Conservation (phyloP, 352 stramenopile species). For the Pythium sukuiense region DNA sequence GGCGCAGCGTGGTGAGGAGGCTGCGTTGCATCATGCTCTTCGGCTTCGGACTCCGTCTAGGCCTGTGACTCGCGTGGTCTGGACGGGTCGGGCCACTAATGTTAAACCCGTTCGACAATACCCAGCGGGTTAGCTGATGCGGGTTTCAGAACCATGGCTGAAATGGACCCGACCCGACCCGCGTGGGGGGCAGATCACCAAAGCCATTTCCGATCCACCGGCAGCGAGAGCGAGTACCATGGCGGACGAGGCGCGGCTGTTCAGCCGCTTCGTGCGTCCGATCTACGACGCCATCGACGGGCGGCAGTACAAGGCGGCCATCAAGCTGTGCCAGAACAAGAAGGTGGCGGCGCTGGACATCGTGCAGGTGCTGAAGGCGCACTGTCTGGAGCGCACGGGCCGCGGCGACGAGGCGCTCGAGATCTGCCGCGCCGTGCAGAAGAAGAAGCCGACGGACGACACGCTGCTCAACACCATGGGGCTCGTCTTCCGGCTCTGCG, state of each 20-base stretch:
- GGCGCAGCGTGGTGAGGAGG: constrained; percentile 22
- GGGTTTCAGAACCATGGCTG: not conserved
- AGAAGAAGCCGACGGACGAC: constrained; percentile 69
- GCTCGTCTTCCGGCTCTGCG: constrained; percentile 76
- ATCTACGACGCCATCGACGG: constrained; percentile 87
- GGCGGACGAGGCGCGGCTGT: constrained; percentile 57
- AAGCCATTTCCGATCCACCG: constrained; percentile 16
- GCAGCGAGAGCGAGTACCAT: constrained; percentile 14
- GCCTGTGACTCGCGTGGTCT: not conserved
- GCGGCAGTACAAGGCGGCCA: constrained; percentile 78
- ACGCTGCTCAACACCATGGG: constrained; percentile 85
- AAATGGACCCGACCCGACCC: constrained; percentile 2
- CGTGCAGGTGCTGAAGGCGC: constrained; percentile 82
- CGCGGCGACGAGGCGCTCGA: constrained; percentile 65
- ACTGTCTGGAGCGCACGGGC: constrained; percentile 81
- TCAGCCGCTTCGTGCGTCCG: constrained; percentile 75
- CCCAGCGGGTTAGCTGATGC: not conserved
- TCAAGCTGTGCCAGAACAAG: constrained; percentile 84
- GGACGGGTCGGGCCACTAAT: not conserved
- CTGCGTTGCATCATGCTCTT: constrained; percentile 18
- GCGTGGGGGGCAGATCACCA: not conserved
- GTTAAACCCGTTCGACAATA: constrained; percentile 4
- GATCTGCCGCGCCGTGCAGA: constrained; percentile 68
- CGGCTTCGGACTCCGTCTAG: not conserved
- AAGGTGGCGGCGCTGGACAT: constrained; percentile 75